Percentiles rank a stretch among this genome's conserved stretches.
These are phyloP conservation scores for Colletotrichum australisinense DNA, from an alignment of 2,329 filamentous ascomycete genomes.

Conservation along the genomic window DNA sequence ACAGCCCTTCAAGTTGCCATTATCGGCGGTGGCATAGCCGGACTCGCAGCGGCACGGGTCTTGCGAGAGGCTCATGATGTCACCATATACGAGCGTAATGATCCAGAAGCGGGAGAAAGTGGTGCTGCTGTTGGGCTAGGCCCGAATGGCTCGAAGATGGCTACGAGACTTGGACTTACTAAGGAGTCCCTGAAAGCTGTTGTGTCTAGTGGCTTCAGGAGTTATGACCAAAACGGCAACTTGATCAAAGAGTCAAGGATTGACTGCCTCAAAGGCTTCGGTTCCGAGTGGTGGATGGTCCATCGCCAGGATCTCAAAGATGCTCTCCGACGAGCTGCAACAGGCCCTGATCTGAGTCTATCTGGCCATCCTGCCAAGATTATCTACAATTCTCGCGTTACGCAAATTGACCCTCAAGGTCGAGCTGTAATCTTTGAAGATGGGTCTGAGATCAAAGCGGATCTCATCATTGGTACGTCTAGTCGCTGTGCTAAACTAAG, in stretches of 20 bases:
- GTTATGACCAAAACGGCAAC: not conserved
- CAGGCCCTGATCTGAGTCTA: not conserved
- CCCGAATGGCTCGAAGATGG: conserved; percentile 3
- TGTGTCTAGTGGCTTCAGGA: not conserved
- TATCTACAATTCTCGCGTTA: not conserved
- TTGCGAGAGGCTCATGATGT: not conserved
- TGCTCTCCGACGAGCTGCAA: not conserved
- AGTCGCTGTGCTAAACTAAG: not conserved
- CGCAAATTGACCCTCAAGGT: not conserved
- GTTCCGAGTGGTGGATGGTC: not conserved
- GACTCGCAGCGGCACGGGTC: not conserved
- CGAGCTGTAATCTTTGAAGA: not conserved
- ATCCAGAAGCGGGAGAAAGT: not conserved
- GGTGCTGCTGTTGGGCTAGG: not conserved
- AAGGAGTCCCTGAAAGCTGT: conserved; percentile 1
- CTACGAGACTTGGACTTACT: not conserved
- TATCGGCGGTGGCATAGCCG: conserved; percentile 1
- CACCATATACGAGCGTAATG: not conserved
- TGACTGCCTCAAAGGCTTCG: not conserved
- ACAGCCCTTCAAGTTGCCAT: not conserved
- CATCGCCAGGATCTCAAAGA: not conserved
- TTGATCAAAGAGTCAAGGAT: not conserved
- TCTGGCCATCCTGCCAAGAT: not conserved
- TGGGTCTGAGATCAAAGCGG: not conserved
- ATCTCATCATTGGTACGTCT: no score